Conservation (phyloP, 208 protist species). For the Naegleria fowleri region DNA sequence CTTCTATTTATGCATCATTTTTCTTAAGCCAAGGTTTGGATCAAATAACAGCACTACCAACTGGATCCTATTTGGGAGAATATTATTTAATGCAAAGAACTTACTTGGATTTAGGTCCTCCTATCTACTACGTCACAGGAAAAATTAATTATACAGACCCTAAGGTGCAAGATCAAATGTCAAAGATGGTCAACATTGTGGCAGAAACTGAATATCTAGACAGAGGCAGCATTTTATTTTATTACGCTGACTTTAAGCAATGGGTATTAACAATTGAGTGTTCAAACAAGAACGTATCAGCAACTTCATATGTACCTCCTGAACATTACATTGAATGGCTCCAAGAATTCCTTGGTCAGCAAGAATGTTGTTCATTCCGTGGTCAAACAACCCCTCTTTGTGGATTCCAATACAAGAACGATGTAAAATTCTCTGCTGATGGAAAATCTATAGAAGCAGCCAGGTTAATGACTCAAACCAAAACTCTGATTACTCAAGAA, state of each 20-base stretch:
- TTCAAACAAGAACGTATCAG: not conserved
- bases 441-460: not conserved
- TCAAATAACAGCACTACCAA: constrained; percentile 46
- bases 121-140: constrained; percentile 50
- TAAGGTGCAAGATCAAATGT: not conserved
- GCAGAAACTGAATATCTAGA: constrained; percentile 38
- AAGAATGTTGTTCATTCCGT: not conserved
- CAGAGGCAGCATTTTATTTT: constrained; percentile 38
- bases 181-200: constrained; percentile 6
- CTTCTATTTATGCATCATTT: not conserved
- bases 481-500: constrained; percentile 35
- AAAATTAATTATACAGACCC: constrained; percentile 32
- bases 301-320: not conserved
- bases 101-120: constrained; percentile 45
- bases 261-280: not conserved
- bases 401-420: not conserved
- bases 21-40: constrained; percentile 41
- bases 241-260: constrained; percentile 35
- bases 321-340: not conserved
- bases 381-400: not conserved
- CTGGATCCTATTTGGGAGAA: constrained; percentile 44
- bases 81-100: constrained; percentile 43
- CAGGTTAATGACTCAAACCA: constrained; percentile 29
- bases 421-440: not conserved
- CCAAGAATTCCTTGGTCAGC: not conserved